phyloP scores from a whole-genome alignment of 2,329 filamentous ascomycete genomes.

The Cytospora chrysosperma region DNA sequence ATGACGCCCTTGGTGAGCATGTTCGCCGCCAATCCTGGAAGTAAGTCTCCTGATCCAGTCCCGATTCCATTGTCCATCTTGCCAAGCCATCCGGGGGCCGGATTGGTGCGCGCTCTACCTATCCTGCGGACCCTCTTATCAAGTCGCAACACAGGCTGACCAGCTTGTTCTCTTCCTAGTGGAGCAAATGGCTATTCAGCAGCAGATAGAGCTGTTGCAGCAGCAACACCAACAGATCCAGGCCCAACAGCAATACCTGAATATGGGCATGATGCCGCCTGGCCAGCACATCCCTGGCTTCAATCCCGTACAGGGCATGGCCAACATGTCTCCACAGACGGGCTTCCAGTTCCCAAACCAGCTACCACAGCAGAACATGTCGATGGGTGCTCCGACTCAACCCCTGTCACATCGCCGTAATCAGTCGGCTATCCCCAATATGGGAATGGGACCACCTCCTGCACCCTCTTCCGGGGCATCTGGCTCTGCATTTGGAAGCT shows the following conservation, averaged over 20 bases:
- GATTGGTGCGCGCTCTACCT: not conserved
- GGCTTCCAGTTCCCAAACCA: conserved; percentile 88
- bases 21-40: conserved; percentile 62
- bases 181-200: conserved; percentile 96
- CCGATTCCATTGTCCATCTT: not conserved
- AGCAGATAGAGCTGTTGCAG: conserved; percentile 96
- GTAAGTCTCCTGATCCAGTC: conserved; percentile 48
- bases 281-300: conserved; percentile 74
- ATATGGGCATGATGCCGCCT: conserved; percentile 90
- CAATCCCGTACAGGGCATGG: conserved; percentile 78
- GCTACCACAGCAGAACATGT: conserved; percentile 69
- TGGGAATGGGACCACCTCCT: conserved; percentile 83
- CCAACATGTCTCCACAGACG: conserved; percentile 74
- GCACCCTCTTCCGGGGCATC: conserved; percentile 91
- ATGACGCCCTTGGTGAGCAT: conserved; percentile 96
- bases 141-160: conserved; percentile 10
- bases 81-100: not conserved
- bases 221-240: conserved; percentile 98
- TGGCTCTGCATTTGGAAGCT: conserved; percentile 75
- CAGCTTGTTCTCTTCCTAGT: conserved; percentile 51
- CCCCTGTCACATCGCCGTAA: conserved; percentile 91
- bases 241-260: conserved; percentile 95
- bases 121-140: not conserved
- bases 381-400: conserved; percentile 74
- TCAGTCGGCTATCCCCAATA: conserved; percentile 92